A percentile compares a stretch with the other conserved stretches of the same genome.
Conservation (phyloP, 345 rosid species). For the Moringa oleifera region DNA sequence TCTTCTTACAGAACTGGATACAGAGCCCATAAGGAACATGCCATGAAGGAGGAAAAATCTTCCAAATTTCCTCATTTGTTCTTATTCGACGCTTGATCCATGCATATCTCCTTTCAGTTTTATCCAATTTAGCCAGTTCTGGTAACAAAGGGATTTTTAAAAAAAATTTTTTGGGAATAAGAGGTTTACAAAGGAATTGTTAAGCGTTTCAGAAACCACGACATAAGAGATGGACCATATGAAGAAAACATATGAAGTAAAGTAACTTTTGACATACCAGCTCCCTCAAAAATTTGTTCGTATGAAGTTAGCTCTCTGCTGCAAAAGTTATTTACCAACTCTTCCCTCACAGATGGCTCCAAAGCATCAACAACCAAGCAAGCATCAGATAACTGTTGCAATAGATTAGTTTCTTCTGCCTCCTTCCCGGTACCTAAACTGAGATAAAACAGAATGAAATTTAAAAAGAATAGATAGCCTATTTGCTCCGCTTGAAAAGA, state of each 20-base stretch:
- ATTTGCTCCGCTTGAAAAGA: neutral
- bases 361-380: constrained; percentile 96
- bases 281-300: constrained; percentile 99
- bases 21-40: constrained; percentile 93
- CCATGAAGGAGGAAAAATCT: constrained; percentile 93
- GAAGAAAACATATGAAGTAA: constrained; percentile 7
- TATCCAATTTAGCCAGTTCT: constrained; percentile 97
- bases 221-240: neutral
- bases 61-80: constrained; percentile 96
- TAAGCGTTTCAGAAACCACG: too few relatives aligned
- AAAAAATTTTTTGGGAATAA: neutral
- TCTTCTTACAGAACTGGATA: constrained; percentile 93
- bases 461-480: neutral
- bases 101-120: constrained; percentile 91
- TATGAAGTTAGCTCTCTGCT: constrained; percentile 95
- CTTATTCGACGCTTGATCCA: constrained; percentile 97
- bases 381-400: constrained; percentile 90
- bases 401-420: constrained; percentile 76
- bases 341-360: constrained; percentile 99
- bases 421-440: constrained; percentile 99
- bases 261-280: constrained; percentile 54
- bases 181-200: neutral
- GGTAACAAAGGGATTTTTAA: constrained; percentile 5
- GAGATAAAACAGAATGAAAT: constrained; percentile 29
- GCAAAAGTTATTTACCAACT: constrained; percentile 96